These are phyloP conservation scores for Penicillium sp. DNA, from an alignment of 2,329 filamentous ascomycete genomes.

Conservation along the genomic window DNA sequence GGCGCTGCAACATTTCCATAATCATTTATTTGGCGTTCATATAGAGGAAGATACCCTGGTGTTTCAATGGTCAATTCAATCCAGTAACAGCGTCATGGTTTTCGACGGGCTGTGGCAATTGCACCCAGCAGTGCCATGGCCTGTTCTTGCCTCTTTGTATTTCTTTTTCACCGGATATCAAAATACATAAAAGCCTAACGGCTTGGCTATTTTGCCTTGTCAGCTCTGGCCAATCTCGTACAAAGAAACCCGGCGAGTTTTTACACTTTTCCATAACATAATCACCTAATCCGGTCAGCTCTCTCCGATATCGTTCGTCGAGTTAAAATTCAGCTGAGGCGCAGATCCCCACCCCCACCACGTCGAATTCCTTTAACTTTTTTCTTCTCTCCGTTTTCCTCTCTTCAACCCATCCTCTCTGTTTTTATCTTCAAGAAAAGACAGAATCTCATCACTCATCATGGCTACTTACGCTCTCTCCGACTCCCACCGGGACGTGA, in stretches of 20 bases:
- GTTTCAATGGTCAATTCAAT: constrained; percentile 3
- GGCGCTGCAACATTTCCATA: not conserved
- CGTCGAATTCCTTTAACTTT: constrained; percentile 20
- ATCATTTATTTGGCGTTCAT: constrained; percentile 5
- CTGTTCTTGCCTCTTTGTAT: not conserved
- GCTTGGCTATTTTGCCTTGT: not conserved
- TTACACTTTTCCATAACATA: constrained; percentile 6
- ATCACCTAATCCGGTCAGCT: constrained; percentile 2
- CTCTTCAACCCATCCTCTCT: constrained; percentile 5
- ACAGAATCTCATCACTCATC: constrained; percentile 25
- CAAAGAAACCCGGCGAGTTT: not conserved
- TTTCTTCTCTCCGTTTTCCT: constrained; percentile 13
- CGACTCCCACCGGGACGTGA: constrained; percentile 62
- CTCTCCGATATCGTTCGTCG: constrained; percentile 12
- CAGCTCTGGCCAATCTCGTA: not conserved
- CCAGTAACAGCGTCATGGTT: not conserved
- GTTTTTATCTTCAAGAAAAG: constrained; percentile 3
- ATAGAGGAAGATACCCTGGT: constrained; percentile 9
- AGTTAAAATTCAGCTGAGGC: constrained; percentile 12
- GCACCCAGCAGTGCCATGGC: not conserved
- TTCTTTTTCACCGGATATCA: not conserved
- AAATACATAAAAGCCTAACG: not conserved
- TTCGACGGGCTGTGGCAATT: not conserved
- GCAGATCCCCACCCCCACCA: constrained; percentile 24
- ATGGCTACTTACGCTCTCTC: constrained; percentile 59